Evolutionary conservation across 495 filamentous ascomycete species (phyloP).

Genomic region (Trichoderma virens): DNA sequence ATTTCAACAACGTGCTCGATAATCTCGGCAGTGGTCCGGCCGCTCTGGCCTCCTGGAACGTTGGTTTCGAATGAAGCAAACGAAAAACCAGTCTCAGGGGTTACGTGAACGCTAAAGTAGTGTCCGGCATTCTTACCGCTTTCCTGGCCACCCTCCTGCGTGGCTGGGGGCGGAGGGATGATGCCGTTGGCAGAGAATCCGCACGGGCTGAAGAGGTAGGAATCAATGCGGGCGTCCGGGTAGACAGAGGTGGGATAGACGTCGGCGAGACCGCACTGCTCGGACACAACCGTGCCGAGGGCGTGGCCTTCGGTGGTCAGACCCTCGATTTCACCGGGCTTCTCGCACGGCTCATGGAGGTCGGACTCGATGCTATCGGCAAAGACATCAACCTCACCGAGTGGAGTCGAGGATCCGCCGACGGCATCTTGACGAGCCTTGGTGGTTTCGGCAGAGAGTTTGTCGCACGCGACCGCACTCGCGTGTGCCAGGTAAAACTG

Average conservation of each 20-base stretch:
- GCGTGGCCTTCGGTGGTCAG: slow-evolving; percentile 89
- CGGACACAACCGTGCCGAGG: slow-evolving; percentile 86
- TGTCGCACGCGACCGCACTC: slow-evolving; percentile 77
- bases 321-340: slow-evolving; percentile 57
- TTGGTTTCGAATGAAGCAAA: slow-evolving; percentile 99
- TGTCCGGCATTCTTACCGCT: slow-evolving; percentile 45
- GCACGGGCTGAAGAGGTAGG: slow-evolving; percentile 94
- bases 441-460: slow-evolving; percentile 55
- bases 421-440: slow-evolving; percentile 46
- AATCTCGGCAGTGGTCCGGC: slow-evolving; percentile 80
- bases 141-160: slow-evolving; percentile 45
- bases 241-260: slow-evolving; percentile 83
- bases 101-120: slow-evolving; percentile 99
- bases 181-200: slow-evolving; percentile 98
- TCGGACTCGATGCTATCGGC: slow-evolving; percentile 63
- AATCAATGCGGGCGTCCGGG: slow-evolving; percentile 89
- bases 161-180: slow-evolving; percentile 63
- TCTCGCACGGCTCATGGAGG: slow-evolving; percentile 47
- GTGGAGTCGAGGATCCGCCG: slow-evolving; percentile 33
- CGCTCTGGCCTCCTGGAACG: slow-evolving; percentile 82
- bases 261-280: slow-evolving; percentile 79
- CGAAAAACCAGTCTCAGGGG: slow-evolving; percentile 95
- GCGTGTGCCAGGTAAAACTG: slow-evolving; percentile 95
- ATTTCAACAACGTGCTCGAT: slow-evolving; percentile 91
- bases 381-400: slow-evolving; percentile 59